These are phyloP conservation scores for Wickerhamiella australiensis DNA, from an alignment of 805 yeast species.

Conservation along the genomic window DNA sequence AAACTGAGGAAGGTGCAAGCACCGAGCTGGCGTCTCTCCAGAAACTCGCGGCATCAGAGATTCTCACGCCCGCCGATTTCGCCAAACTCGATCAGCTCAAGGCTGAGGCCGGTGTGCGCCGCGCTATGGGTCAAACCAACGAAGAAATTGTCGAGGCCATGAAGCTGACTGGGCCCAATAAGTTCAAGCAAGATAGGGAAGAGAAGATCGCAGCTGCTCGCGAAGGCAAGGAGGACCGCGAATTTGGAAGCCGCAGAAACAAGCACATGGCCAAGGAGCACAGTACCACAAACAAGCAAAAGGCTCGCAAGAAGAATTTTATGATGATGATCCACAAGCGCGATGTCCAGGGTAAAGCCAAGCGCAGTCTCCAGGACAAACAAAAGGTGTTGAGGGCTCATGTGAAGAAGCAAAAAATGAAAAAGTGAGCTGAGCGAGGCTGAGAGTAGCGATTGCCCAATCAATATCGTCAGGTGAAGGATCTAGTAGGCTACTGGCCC, in stretches of 20 bases:
- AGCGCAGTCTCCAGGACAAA: constrained; percentile 78
- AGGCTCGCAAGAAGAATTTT: constrained; percentile 96
- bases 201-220: constrained; percentile 76
- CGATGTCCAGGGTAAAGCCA: constrained; percentile 87
- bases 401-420: constrained; percentile 80
- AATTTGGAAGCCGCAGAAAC: constrained; percentile 75
- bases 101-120: constrained; percentile 74
- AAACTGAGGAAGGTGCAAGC: constrained; percentile 18
- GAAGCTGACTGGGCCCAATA: constrained; percentile 59
- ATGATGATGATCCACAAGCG: constrained; percentile 97
- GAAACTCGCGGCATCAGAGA: constrained; percentile 57
- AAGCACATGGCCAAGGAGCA: constrained; percentile 52
- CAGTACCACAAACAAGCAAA: constrained; percentile 90
- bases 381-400: constrained; percentile 81
- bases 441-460: too few relatives aligned
- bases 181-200: constrained; percentile 76
- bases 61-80: constrained; percentile 95
- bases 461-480: too few relatives aligned
- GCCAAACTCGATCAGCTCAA: constrained; percentile 86
- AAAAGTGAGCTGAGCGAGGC: constrained; percentile 34
- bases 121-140: constrained; percentile 44
- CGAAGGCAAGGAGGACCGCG: constrained; percentile 91
- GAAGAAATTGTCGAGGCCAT: constrained; percentile 82
- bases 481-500: too few relatives aligned
- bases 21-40: constrained; percentile 30